Evolutionary conservation across 1,139 yeast species (phyloP), one percentile per base, ranked within the genome.

Genomic region (Petasospora fabianii): DNA sequence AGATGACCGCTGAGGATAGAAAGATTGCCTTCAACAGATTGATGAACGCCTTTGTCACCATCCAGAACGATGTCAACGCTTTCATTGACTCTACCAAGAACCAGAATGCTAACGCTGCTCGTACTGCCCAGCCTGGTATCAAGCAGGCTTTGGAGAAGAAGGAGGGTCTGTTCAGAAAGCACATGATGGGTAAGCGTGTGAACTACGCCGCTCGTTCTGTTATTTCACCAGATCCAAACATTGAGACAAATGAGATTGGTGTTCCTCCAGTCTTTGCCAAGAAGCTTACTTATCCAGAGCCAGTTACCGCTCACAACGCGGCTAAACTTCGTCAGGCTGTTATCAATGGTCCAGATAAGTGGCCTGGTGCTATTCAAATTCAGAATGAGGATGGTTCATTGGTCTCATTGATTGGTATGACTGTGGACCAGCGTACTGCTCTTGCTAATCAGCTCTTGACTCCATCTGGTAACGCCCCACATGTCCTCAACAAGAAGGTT

Each of bases 141-240:
- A 92, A 94, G 63, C 98, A 94, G 71, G 96, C 96, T 5, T 71
- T 94, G 58, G 99, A 94, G 68, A 92, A 94, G 81, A 94, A 94
- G 63, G 98, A 94, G 68, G 99, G 99, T 62, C 73, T 92, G 53
- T 92, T 92, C 72, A 81, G 99, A 72, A 92, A 90, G 64, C 96
- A 94, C 59, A 92, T 94, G 98, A 94, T 94, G 98, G 99, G 99
- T 64, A 94, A 94, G 73, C 87, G 99, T 71, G 99, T 94, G 45
- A 94, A 94, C 62, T 90, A 85, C 58, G 97, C 98, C 45, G 98
- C 98, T 36, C 86, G 99, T 65, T 90, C 98, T 12, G 99, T 94
- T 55, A 94, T 94, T 66, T 90, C 98, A 6, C 98, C 98, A 5
- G 99, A 94, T 68, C 99, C 99, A 42, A 92, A 85, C 68, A 75